Base-by-base conservation (phyloP, 2,329 filamentous ascomycete genomes). In the Diaporthe aspalathi region DNA sequence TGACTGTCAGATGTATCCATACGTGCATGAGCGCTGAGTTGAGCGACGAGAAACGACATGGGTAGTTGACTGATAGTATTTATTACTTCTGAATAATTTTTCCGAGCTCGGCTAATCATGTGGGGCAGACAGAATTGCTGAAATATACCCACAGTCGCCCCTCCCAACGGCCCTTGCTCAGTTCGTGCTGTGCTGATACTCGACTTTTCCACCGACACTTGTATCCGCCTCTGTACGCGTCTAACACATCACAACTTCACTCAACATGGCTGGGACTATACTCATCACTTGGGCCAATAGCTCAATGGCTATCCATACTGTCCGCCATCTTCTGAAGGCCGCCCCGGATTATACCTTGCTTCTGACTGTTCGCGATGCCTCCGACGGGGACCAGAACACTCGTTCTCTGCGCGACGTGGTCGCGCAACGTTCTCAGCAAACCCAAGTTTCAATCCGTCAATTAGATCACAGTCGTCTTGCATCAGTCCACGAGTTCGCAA, bases 211-310 rank as follows among this genome's bases (percentile, higher is more conserved):
- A 27, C 17, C 7, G 27, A 54, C 24, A n/a, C 17, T 3, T n/a
- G 32, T 1, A 54, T 32, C 17, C 2, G 52, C 16, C 7, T 12
- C 5, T 11, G 3, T n/a, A 32, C 27, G 2, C 52, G 29, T 11
- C 52, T 27, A 35, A 35, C 7, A 35, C 29, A n/a, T 17, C 56
- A 43, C n/a, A 38, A 29, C 56, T 14, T 12, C 17, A 7, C 22
- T 29, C 11, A 49, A 7, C 27, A 81, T 81, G 79, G 24, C 73
- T 3, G 79, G 79, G 53, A 81, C 80, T 0, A 76, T 83, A 38
- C 73, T 83, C 29, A 72, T 83, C 45, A 83, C 81, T 0, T 80
- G 79, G 0, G 81, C 80, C 24, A 83, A 83, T 68, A 81, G 82
- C 52, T 83, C 82, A 76, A 49, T 81, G 79, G 12, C 82, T 79